Percentiles rank a stretch among this genome's conserved stretches.
These are phyloP conservation scores for Yarrowia alimentaria DNA, from an alignment of 805 yeast species.

Conservation along the genomic window DNA sequence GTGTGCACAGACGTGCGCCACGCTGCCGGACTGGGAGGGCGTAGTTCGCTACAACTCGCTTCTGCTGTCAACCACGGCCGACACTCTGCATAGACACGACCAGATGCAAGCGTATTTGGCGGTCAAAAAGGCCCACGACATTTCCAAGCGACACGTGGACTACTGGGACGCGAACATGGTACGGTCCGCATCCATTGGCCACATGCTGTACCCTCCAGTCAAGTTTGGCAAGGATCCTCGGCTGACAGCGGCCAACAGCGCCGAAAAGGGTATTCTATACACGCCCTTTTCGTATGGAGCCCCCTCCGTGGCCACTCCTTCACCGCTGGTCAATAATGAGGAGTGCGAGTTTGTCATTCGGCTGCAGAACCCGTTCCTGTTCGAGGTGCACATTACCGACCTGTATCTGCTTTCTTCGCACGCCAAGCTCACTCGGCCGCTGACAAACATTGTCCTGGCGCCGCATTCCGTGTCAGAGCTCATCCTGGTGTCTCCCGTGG, in stretches of 20 bases:
- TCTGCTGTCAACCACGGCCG: conserved; percentile 55
- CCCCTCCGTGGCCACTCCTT: neutral
- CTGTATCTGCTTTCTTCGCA: conserved; percentile 34
- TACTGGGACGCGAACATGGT: conserved; percentile 78
- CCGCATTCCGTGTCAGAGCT: conserved; percentile 35
- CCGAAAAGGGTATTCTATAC: conserved; percentile 31
- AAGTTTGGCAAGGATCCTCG: conserved; percentile 9
- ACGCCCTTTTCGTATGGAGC: conserved; percentile 17
- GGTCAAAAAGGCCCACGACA: conserved; percentile 38
- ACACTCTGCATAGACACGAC: conserved; percentile 56
- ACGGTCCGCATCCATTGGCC: conserved; percentile 45
- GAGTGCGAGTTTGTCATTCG: conserved; percentile 54
- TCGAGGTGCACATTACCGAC: conserved; percentile 59
- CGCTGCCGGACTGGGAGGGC: conserved; percentile 48
- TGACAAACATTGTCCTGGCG: conserved; percentile 36
- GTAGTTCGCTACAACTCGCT: conserved; percentile 51
- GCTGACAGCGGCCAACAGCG: neutral
- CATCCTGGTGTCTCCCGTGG: conserved; percentile 38
- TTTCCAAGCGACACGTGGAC: conserved; percentile 30
- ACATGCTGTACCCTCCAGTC: conserved; percentile 22
- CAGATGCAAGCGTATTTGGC: conserved; percentile 47
- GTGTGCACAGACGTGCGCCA: conserved; percentile 54
- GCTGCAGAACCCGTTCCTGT: conserved; percentile 77
- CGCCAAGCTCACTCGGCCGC: conserved; percentile 31
- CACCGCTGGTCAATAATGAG: conserved; percentile 57